phyloP scores from a whole-genome alignment of 202 grass and related monocot genomes.

The Digitaria exilis region DNA sequence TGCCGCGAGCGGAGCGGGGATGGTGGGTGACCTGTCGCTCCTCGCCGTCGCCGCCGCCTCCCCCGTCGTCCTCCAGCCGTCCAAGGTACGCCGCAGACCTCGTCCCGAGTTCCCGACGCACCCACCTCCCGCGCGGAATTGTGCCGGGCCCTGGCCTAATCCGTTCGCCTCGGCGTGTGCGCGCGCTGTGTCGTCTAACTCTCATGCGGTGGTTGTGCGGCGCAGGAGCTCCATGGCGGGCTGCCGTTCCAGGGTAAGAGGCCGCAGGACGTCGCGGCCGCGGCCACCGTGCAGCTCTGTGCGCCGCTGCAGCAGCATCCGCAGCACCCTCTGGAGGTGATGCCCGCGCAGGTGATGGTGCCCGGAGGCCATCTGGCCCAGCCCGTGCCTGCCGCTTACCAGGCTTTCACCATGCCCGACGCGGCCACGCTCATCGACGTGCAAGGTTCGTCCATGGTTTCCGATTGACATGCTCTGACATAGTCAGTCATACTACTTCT shows the following conservation, averaged over 20 bases:
- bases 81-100: conserved; percentile 25
- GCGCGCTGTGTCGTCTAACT: neutral
- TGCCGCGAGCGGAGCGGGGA: neutral
- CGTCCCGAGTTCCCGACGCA: neutral
- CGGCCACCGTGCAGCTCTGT: conserved; percentile 22
- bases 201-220: neutral
- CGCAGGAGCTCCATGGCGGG: conserved; percentile 53
- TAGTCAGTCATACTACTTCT: too few species aligned
- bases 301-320: too few species aligned
- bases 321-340: conserved; percentile 31
- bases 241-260: conserved; percentile 50
- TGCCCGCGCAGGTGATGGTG: conserved; percentile 38
- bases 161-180: neutral
- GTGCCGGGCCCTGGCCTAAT: neutral
- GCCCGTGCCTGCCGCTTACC: conserved; percentile 6
- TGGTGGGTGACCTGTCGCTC: conserved; percentile 56
- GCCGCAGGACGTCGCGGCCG: conserved; percentile 24
- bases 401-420: conserved; percentile 39
- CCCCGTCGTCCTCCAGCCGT: conserved; percentile 38
- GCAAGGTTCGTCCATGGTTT: conserved; percentile 32
- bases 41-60: conserved; percentile 47
- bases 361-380: neutral
- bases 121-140: neutral
- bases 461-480: neutral
- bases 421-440: conserved; percentile 42